Percentiles rank a stretch among this genome's conserved stretches.
Evolutionary conservation across 192 early-diverging fungal genomes (phyloP).

Genomic region (Coemansia sp.): DNA sequence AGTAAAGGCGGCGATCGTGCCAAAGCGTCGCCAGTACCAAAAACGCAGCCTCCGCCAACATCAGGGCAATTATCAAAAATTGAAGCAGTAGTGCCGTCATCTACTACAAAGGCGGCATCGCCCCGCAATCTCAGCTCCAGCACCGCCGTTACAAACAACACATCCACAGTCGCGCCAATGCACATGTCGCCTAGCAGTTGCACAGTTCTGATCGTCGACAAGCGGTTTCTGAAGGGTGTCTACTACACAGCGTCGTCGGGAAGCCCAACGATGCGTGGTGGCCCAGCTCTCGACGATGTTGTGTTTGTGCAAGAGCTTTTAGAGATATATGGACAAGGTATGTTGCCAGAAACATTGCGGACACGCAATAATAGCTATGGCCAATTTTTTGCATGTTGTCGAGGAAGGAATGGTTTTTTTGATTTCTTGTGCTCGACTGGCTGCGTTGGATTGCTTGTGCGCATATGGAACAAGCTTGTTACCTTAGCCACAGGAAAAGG

Average conservation of each 20-base stretch:
- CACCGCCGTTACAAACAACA: constrained; percentile 13
- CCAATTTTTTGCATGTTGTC: too few relatives aligned
- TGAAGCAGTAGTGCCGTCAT: constrained; percentile 22
- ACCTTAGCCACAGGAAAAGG: not conserved
- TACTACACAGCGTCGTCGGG: constrained; percentile 40
- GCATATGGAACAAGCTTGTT: not conserved
- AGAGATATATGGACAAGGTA: constrained; percentile 56
- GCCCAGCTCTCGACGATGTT: constrained; percentile 51
- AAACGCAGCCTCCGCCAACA: constrained; percentile 1
- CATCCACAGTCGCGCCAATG: constrained; percentile 23
- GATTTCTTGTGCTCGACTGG: too few relatives aligned
- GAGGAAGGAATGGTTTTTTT: too few relatives aligned
- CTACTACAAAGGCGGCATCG: constrained; percentile 10
- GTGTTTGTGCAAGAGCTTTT: constrained; percentile 57
- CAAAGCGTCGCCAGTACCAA: not conserved
- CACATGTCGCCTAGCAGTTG: constrained; percentile 51
- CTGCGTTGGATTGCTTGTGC: not conserved
- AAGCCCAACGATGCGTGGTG: constrained; percentile 38
- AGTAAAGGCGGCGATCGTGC: not conserved
- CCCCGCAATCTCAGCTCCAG: constrained; percentile 12
- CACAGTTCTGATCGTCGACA: constrained; percentile 54
- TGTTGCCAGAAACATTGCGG: not conserved
- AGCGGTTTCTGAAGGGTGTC: constrained; percentile 47
- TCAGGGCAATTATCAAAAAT: constrained; percentile 13
- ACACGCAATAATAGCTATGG: too few relatives aligned